Evolutionary conservation across 768 basidiomycete species (phyloP).

Genomic region (Favolaschia claudopus): DNA sequence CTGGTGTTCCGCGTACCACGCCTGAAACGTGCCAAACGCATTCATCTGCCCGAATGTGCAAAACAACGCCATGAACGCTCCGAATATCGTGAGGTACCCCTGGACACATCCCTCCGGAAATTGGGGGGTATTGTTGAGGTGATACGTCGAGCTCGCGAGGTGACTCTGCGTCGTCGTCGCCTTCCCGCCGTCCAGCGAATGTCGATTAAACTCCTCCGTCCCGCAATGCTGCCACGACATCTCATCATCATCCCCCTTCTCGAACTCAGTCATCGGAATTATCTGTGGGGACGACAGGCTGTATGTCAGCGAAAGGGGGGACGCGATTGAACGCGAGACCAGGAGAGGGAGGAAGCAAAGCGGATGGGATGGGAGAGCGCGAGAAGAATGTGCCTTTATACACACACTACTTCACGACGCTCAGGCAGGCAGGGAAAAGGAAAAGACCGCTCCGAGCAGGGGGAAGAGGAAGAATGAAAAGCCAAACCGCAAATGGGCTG

Average conservation of each 20-base stretch:
- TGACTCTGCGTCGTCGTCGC: constrained; percentile 25
- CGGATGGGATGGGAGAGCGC: neutral
- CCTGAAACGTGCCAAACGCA: constrained; percentile 76
- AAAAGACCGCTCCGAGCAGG: neutral
- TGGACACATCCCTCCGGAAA: constrained; percentile 41
- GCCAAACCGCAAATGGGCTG: constrained; percentile 23
- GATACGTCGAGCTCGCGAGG: constrained; percentile 17
- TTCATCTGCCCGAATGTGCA: constrained; percentile 77
- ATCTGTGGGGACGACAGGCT: constrained; percentile 27
- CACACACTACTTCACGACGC: no score
- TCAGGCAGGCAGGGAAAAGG: no score
- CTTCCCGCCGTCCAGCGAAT: constrained; percentile 24
- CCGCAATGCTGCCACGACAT: constrained; percentile 29
- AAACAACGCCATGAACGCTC: constrained; percentile 71
- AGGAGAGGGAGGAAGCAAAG: no score
- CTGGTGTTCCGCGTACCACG: constrained; percentile 71
- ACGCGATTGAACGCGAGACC: no score
- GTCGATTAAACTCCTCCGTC: constrained; percentile 25
- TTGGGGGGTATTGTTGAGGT: constrained; percentile 17
- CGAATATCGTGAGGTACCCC: constrained; percentile 61
- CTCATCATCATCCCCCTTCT: constrained; percentile 21
- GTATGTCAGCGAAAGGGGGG: no score
- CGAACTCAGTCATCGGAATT: constrained; percentile 14
- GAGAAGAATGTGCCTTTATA: constrained; percentile 14
- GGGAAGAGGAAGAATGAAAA: constrained; percentile 17